Conservation (phyloP, 768 basidiomycete genomes). For the Pleurotus tuber-regium region DNA sequence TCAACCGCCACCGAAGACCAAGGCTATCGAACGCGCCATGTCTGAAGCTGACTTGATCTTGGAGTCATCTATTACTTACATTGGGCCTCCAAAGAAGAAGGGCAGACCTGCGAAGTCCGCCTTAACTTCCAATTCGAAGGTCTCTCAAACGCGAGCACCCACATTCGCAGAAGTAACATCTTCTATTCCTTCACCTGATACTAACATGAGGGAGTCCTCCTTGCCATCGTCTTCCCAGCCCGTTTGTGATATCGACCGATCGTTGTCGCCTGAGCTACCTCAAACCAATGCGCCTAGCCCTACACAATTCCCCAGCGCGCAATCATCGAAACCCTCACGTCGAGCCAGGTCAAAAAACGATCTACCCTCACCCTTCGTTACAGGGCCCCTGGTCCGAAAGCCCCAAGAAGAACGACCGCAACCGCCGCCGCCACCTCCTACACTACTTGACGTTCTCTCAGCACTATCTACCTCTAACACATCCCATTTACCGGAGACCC, state of each 20-base stretch:
- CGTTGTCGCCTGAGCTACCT: no score
- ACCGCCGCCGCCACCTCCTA: conserved; percentile 22
- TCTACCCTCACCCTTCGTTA: neutral
- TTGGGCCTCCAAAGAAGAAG: conserved; percentile 46
- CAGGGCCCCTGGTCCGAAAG: neutral
- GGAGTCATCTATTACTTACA: conserved; percentile 38
- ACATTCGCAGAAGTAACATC: no score
- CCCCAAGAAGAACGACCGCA: neutral
- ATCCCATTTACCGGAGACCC: conserved; percentile 1
- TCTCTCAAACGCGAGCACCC: no score
- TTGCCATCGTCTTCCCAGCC: no score
- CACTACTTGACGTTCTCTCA: conserved; percentile 23
- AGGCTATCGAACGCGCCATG: conserved; percentile 24
- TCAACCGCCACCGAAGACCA: conserved; percentile 24
- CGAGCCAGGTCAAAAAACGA: neutral
- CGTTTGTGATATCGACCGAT: no score
- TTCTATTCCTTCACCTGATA: no score
- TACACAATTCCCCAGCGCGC: no score
- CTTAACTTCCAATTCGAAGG: no score
- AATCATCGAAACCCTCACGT: no score
- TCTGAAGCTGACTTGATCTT: conserved; percentile 40
- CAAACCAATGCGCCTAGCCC: no score
- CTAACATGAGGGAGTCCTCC: no score
- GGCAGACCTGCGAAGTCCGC: no score
- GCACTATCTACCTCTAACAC: conserved; percentile 5